Base-by-base conservation (phyloP, 352 stramenopile genomes). In the Phytophthora cryptogea region DNA sequence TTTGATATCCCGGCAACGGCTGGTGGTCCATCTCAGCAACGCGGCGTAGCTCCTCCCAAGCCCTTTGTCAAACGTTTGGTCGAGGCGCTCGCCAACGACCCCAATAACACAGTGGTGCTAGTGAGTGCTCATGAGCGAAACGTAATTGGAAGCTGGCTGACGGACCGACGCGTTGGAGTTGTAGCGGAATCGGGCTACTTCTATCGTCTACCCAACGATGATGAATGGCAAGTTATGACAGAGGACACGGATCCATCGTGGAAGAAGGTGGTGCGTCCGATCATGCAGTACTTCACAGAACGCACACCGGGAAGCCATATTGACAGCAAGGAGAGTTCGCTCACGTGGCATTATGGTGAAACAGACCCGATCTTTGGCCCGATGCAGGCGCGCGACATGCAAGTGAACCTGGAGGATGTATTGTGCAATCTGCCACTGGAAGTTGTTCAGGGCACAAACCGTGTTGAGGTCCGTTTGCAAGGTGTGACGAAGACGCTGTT, bases 351-450 rank as follows among this genome's bases (percentile, higher is more conserved):
- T 47, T 88, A 90, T 63, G 79, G 78, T 8, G 80, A 90, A 27
- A 87, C 82, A 6, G 83, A 93, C 50, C 74, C 80, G 10, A 87
- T 87, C 48, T 89, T 90, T 68, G 83, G 83, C 0, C 74, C 80
- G 7, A 92, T 90, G 86, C 86, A 95, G 54, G 86, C 83, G 2
- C 85, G 86, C 16, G 86, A 95, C 52, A 95, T 95, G 86, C 86
- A 93, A 59, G 84, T 95, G 14, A 87, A 95, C 49, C 63, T 95
- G 54, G 86, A 95, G 70, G 86, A 95, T 55, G 81, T 90, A n/a
- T 49, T 95, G 45, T 89, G 80, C 35, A 91, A 90, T 42, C 39
- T 95, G 48, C 86, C 86, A 13, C 66, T 95, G 36, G 86, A 93
- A 56, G 86, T 93, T 42, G 52, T 93, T 14, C 86, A 93, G 64